phyloP scores from a whole-genome alignment of 805 yeast genomes.

The Metschnikowia amazonensis region DNA sequence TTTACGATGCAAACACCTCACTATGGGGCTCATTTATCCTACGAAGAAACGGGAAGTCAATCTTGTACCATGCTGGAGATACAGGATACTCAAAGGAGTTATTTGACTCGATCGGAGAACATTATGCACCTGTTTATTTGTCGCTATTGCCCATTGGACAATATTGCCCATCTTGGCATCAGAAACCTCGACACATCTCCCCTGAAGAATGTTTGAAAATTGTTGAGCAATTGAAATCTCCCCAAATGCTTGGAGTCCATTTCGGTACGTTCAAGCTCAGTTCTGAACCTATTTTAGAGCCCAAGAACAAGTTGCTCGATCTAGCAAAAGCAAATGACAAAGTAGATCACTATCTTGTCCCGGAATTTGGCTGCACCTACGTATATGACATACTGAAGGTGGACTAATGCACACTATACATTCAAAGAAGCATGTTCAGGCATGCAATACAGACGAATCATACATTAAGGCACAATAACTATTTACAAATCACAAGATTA shows the following conservation, averaged over 20 bases:
- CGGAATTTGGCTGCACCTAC: slow-evolving; percentile 73
- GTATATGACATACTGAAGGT: slow-evolving; percentile 38
- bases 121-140: slow-evolving; percentile 53
- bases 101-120: slow-evolving; percentile 60
- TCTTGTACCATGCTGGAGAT: slow-evolving; percentile 91
- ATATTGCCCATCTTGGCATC: slow-evolving; percentile 93
- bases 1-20: slow-evolving; percentile 75
- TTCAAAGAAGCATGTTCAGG: background rate
- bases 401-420: background rate
- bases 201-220: slow-evolving; percentile 75
- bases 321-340: slow-evolving; percentile 40
- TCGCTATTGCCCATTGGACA: slow-evolving; percentile 92
- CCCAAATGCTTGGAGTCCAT: slow-evolving; percentile 79
- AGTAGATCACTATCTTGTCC: slow-evolving; percentile 48
- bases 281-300: slow-evolving; percentile 84
- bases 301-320: slow-evolving; percentile 55
- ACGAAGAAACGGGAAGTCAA: slow-evolving; percentile 60
- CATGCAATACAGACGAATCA: background rate
- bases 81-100: slow-evolving; percentile 82
- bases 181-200: slow-evolving; percentile 79
- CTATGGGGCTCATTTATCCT: slow-evolving; percentile 88
- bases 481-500: slow-evolving; percentile 1
- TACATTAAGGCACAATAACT: background rate
- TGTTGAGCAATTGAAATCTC: slow-evolving; percentile 57
- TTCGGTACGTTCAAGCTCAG: slow-evolving; percentile 95